Evolutionary conservation across 257 asterid genomes (phyloP).

Genomic region (Linderniella brevidens): DNA sequence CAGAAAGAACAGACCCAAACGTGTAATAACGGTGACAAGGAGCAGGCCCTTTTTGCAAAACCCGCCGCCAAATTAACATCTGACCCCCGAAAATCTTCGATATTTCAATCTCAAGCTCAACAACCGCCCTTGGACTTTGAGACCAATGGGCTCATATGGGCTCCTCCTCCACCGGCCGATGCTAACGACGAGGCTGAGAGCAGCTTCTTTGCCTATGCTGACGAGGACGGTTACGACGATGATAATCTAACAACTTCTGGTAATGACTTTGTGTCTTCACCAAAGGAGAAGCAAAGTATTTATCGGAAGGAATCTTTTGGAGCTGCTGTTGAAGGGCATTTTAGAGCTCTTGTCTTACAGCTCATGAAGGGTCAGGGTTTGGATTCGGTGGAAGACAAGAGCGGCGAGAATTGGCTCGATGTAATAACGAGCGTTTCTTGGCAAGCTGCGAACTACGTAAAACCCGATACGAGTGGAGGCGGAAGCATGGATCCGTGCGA

Average conservation of each 20-base stretch:
- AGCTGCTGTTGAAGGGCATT: constrained; percentile 63
- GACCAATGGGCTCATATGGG: constrained; percentile 58
- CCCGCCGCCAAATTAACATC: constrained; percentile 25
- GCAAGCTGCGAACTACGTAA: constrained; percentile 85
- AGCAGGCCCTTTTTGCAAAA: constrained; percentile 41
- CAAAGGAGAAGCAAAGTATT: constrained; percentile 28
- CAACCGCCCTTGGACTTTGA: constrained; percentile 53
- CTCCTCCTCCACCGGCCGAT: constrained; percentile 71
- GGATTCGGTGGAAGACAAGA: constrained; percentile 20
- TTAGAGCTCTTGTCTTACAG: constrained; percentile 81
- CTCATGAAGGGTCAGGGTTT: constrained; percentile 63
- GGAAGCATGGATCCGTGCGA: constrained; percentile 99
- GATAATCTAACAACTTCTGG: constrained; percentile 17
- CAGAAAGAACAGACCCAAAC: constrained; percentile 47
- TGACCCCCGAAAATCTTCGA: constrained; percentile 24
- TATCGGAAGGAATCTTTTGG: constrained; percentile 35
- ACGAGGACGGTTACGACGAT: constrained; percentile 34
- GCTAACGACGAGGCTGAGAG: constrained; percentile 36
- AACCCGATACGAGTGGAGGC: constrained; percentile 84
- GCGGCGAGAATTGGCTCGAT: constrained; percentile 56
- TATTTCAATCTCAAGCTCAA: constrained; percentile 21
- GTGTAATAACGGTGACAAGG: constrained; percentile 33
- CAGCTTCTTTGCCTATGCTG: constrained; percentile 46
- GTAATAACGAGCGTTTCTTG: constrained; percentile 50
- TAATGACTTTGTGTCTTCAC: constrained; percentile 19